Percentiles rank a stretch among this genome's conserved stretches.
Evolutionary conservation across 441 rosid species (phyloP).

Genomic region (Aquilaria agallochum): DNA sequence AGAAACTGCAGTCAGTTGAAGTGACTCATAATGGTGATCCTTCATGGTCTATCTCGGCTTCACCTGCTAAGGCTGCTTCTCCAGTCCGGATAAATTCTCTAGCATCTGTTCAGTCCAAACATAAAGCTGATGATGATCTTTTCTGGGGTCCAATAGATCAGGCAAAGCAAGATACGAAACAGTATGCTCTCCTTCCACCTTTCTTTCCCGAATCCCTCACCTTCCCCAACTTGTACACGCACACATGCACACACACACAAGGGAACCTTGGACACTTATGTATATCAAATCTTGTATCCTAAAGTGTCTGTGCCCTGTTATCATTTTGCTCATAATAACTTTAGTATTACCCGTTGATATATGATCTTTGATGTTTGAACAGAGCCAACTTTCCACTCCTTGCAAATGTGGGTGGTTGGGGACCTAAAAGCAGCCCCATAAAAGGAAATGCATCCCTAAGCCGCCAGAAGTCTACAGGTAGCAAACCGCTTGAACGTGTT

Average conservation of each 20-base stretch:
- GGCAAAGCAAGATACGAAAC: conserved; percentile 64
- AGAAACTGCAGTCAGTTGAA: conserved; percentile 56
- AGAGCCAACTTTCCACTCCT: conserved; percentile 71
- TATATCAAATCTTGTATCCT: too few species aligned
- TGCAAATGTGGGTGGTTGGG: conserved; percentile 67
- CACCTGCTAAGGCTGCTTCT: conserved; percentile 64
- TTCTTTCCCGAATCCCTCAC: background rate
- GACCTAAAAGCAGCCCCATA: conserved; percentile 53
- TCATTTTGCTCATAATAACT: too few species aligned
- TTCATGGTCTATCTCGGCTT: conserved; percentile 57
- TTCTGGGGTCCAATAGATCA: conserved; percentile 97
- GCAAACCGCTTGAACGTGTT: conserved; percentile 42
- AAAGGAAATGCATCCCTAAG: conserved; percentile 51
- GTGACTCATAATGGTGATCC: conserved; percentile 34
- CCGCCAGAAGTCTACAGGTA: conserved; percentile 66
- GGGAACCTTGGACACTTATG: background rate
- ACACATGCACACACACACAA: background rate
- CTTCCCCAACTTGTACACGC: background rate
- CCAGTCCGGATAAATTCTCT: conserved; percentile 51
- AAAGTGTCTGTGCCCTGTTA: too few species aligned
- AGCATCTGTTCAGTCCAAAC: conserved; percentile 53
- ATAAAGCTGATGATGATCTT: conserved; percentile 78
- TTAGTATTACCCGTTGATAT: too few species aligned
- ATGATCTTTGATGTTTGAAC: conserved; percentile 14
- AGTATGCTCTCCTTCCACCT: conserved; percentile 39